Percentiles rank a stretch among this genome's conserved stretches.
Conservation (phyloP, 768 basidiomycete species). For the Neoboletus brunneissimus region DNA sequence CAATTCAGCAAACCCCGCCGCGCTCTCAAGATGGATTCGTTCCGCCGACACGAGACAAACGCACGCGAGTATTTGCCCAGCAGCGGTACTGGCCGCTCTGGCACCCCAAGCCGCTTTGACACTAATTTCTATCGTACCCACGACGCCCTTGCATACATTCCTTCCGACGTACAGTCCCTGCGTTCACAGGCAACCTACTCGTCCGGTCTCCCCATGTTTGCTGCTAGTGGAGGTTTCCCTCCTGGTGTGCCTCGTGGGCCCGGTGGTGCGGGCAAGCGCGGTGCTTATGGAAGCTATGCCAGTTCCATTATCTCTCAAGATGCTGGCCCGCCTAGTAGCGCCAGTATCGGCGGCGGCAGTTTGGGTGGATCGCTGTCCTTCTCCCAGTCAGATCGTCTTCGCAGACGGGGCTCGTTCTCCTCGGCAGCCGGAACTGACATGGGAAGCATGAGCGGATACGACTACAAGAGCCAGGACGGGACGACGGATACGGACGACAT, state of each 20-base stretch:
- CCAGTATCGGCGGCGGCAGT: conserved; percentile 57
- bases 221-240: conserved; percentile 66
- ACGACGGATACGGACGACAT: conserved; percentile 77
- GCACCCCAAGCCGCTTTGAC: conserved; percentile 93
- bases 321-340: conserved; percentile 56
- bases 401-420: conserved; percentile 73
- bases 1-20: conserved; percentile 98
- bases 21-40: conserved; percentile 89
- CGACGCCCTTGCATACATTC: conserved; percentile 90
- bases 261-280: conserved; percentile 65
- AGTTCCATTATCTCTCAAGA: conserved; percentile 94
- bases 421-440: conserved; percentile 73
- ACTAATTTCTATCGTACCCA: conserved; percentile 94
- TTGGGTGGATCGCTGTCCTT: conserved; percentile 63
- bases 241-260: conserved; percentile 59
- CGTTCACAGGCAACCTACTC: conserved; percentile 96
- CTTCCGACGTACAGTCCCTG: conserved; percentile 92
- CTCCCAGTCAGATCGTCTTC: conserved; percentile 87
- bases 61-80: conserved; percentile 71
- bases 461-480: conserved; percentile 92
- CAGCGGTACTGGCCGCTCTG: conserved; percentile 55
- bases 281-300: conserved; percentile 76
- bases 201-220: conserved; percentile 85
- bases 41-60: conserved; percentile 88
- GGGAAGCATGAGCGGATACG: conserved; percentile 71